A percentile compares a stretch with the other conserved stretches of the same genome.
Evolutionary conservation across 2,329 filamentous ascomycete species (phyloP).

Genomic region (Aureobasidium subglaciale): DNA sequence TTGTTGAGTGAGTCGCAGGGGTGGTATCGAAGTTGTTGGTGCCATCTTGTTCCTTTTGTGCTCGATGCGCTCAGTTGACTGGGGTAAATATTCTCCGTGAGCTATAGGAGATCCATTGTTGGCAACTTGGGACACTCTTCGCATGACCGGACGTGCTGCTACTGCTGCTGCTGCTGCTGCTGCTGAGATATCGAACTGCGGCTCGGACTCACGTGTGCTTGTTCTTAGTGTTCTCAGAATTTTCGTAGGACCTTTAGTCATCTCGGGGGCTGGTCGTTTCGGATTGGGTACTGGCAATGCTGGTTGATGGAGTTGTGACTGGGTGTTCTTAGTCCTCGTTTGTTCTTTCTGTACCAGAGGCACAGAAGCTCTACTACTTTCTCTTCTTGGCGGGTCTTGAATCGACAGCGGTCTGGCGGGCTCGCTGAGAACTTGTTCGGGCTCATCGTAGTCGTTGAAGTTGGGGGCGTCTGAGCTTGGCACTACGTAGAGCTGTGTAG

Average conservation of each 20-base stretch:
- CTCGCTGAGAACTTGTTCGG: too few species aligned
- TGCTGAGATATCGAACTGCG: too few species aligned
- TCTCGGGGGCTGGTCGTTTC: neutral
- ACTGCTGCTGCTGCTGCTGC: neutral
- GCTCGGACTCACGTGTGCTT: too few species aligned
- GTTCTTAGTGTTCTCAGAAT: neutral
- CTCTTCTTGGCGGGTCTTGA: too few species aligned
- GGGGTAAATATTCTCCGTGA: neutral
- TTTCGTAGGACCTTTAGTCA: neutral
- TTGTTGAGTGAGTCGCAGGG: neutral
- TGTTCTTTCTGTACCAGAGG: too few species aligned
- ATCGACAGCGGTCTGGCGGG: too few species aligned
- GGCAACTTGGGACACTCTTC: constrained; percentile 14
- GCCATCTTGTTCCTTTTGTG: neutral
- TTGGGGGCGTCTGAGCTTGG: too few species aligned
- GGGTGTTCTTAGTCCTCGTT: too few species aligned
- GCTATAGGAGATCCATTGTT: constrained; percentile 3
- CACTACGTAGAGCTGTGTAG: too few species aligned
- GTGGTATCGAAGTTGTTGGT: neutral
- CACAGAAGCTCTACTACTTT: too few species aligned
- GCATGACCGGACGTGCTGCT: neutral
- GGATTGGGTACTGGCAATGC: neutral
- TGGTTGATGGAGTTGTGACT: neutral
- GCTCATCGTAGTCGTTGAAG: too few species aligned
- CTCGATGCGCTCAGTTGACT: neutral